Evolutionary conservation across 495 filamentous ascomycete species (phyloP), one percentile per base, ranked within the genome.

Genomic region (Halenospora varia): DNA sequence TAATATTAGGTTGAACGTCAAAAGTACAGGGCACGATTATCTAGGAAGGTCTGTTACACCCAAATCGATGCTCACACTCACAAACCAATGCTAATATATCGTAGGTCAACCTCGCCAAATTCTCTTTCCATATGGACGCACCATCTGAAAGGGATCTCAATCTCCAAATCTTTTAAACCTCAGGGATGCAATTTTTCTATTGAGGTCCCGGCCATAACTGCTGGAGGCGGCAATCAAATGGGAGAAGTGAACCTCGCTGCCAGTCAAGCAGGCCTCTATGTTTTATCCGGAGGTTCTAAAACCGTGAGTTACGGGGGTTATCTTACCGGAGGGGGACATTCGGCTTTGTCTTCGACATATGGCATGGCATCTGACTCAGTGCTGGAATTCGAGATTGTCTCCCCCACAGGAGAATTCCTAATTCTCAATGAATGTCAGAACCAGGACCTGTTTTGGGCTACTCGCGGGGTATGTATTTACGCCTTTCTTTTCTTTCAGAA

Each of bases 371-470:
- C 83, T 1, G 87, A 90, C 60, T 75, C 84, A 29, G 77, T 83
- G 0, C 72, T 88, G 4, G 75, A 84, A 59, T 81, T 81, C 71
- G 80, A 86, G 55, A 71, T 88, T 0, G 77, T 89, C 2, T 82
- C 79, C 2, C 78, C 78, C 0, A 53, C 49, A 0, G 85, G 86
- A 0, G 68, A 79, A 0, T 71, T 82, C n/a, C 50, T 86, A 25
- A 77, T 69, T 0, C 78, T 78, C 4, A 82, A 79, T 53, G 77
- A 79, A 48, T 78, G 76, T 53, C 70, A 81, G 60, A 76, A 87
- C 56, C 47, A 70, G 0, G 86, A 88, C 63, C 63, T 89, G 8
- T 88, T 84, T 66, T 88, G 83, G 84, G 86, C 86, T 9, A 73
- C 87, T 35, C 73, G 79, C 26, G 86, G 85, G 0, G 74, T 79